phyloP scores from a whole-genome alignment of 1,139 yeast genomes.

The Pichia sp. region DNA sequence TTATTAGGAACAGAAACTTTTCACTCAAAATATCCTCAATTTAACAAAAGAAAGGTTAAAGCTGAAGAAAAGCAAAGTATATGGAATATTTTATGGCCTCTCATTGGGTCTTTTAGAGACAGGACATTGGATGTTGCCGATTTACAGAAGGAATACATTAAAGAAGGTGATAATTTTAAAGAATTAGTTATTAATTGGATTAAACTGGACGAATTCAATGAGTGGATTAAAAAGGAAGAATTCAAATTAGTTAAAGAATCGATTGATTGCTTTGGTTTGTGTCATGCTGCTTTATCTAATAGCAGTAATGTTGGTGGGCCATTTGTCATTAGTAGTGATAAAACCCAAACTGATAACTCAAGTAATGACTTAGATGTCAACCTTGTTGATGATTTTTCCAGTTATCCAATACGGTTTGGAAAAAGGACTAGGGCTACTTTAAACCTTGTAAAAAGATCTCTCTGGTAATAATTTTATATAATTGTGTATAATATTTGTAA shows the following conservation, averaged over 20 bases:
- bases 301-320: no score
- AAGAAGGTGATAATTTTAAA: constrained; percentile 26
- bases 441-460: constrained; percentile 14
- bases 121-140: constrained; percentile 17
- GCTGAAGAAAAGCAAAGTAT: constrained; percentile 40
- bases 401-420: constrained; percentile 19
- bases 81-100: constrained; percentile 51
- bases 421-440: constrained; percentile 15
- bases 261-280: constrained; percentile 15
- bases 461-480: constrained; percentile 14
- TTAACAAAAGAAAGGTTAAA: constrained; percentile 26
- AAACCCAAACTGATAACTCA: no score
- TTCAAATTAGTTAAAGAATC: constrained; percentile 2
- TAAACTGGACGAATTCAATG: constrained; percentile 19
- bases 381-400: background rate
- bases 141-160: constrained; percentile 19
- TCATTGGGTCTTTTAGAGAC: constrained; percentile 39
- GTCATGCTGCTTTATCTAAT: constrained; percentile 4
- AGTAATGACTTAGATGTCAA: background rate
- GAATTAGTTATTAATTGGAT: constrained; percentile 28
- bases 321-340: no score
- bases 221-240: constrained; percentile 12
- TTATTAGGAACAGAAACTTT: constrained; percentile 45
- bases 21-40: constrained; percentile 27
- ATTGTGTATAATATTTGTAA: background rate